phyloP scores from a whole-genome alignment of 345 rosid genomes.

The Schrenkiella parvula region DNA sequence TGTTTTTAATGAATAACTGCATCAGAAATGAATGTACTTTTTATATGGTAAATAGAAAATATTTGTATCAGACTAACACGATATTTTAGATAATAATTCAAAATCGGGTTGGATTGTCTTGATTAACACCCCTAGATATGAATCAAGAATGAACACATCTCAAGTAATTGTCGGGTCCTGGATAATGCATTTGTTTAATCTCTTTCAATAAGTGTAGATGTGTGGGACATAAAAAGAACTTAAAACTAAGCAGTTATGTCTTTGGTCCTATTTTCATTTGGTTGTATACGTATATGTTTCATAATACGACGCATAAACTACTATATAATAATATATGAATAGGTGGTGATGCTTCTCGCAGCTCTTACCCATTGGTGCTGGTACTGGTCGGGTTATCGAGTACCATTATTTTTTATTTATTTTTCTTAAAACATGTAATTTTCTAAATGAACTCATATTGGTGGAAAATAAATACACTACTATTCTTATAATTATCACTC shows the following conservation, averaged over 20 bases:
- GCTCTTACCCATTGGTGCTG: constrained; percentile 22
- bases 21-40: not conserved
- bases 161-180: constrained; percentile 18
- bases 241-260: constrained; percentile 22
- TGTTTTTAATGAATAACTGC: not conserved
- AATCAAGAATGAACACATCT: constrained; percentile 23
- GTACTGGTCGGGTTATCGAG: constrained; percentile 22
- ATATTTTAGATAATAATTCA: constrained; percentile 15
- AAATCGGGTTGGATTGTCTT: constrained; percentile 15
- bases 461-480: not conserved
- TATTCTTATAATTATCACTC: not conserved
- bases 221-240: constrained; percentile 26
- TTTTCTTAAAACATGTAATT: not conserved
- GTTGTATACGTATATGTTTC: constrained; percentile 22
- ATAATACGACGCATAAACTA: constrained; percentile 21
- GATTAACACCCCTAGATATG: constrained; percentile 15
- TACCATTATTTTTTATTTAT: constrained; percentile 8
- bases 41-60: not conserved
- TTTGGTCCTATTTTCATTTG: constrained; percentile 1
- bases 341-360: constrained; percentile 15
- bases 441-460: not conserved
- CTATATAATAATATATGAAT: constrained; percentile 14
- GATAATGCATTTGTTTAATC: constrained; percentile 23
- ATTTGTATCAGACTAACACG: not conserved
- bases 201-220: constrained; percentile 14